These are phyloP conservation scores for Melampsora americana DNA, from an alignment of 1,284 basidiomycete species.

Conservation along the genomic window DNA sequence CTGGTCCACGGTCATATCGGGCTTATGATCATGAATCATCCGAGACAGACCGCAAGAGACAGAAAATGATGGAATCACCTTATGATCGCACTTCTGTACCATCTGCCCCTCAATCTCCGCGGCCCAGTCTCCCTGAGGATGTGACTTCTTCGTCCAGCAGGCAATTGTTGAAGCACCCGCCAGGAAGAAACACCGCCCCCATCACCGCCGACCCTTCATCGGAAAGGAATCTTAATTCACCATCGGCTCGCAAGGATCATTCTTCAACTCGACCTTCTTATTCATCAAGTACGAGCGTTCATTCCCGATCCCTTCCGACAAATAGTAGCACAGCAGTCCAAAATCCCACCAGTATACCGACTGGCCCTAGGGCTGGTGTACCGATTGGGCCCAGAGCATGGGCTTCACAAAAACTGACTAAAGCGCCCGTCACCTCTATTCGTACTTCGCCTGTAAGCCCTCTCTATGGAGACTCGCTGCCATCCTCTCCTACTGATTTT, in stretches of 20 bases:
- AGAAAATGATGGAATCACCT: not conserved
- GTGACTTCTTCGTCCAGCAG: not conserved
- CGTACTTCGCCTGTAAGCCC: conserved; percentile 5
- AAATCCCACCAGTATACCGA: not conserved
- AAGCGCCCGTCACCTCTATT: not conserved
- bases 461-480: not conserved
- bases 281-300: not conserved
- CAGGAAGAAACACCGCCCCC: not conserved
- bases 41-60: not conserved
- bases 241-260: conserved; percentile 5
- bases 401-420: conserved; percentile 19
- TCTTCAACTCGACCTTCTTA: conserved; percentile 11
- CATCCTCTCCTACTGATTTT: conserved; percentile 7
- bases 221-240: conserved; percentile 8
- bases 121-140: not conserved
- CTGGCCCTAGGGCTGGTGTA: conserved; percentile 8
- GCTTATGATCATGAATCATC: not conserved
- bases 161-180: not conserved
- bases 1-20: not conserved
- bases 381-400: conserved; percentile 24
- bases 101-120: not conserved
- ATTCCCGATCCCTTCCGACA: not conserved
- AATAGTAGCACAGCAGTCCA: not conserved
- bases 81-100: not conserved
- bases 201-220: conserved; percentile 1